Evolutionary conservation across 2,329 filamentous ascomycete genomes (phyloP).

Genomic region (Colletotrichum chrysophilum): DNA sequence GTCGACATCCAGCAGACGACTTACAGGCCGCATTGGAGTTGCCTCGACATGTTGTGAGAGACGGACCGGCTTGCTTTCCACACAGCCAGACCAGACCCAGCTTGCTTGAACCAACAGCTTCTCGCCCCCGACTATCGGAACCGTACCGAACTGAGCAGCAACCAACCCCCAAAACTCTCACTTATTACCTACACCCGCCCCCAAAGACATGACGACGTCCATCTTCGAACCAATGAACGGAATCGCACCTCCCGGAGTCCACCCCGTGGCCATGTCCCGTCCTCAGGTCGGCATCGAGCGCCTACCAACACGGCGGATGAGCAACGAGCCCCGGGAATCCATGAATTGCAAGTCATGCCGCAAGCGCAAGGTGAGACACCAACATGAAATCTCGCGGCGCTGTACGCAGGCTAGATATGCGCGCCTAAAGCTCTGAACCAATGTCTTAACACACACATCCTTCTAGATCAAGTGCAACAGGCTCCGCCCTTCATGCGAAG

Average conservation of each 20-base stretch:
- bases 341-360: constrained; percentile 97
- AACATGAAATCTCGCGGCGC: not conserved
- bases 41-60: constrained; percentile 9
- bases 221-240: constrained; percentile 46
- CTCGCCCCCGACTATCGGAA: not conserved
- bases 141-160: not conserved
- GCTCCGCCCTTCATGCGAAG: constrained; percentile 82
- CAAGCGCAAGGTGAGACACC: constrained; percentile 78
- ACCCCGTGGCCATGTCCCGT: constrained; percentile 67
- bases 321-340: constrained; percentile 80
- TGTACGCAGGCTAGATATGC: not conserved
- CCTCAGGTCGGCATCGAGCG: constrained; percentile 84
- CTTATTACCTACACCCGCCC: not conserved
- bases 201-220: constrained; percentile 42
- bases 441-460: constrained; percentile 9
- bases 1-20: not conserved
- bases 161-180: not conserved
- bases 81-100: not conserved
- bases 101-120: not conserved
- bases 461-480: constrained; percentile 89
- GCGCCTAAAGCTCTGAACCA: not conserved
- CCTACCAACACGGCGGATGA: constrained; percentile 72
- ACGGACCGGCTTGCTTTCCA: not conserved
- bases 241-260: constrained; percentile 46
- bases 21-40: not conserved